Evolutionary conservation across 805 yeast genomes (phyloP), one percentile per base, ranked within the genome.

Genomic region (Spencermartinsiella europaea): DNA sequence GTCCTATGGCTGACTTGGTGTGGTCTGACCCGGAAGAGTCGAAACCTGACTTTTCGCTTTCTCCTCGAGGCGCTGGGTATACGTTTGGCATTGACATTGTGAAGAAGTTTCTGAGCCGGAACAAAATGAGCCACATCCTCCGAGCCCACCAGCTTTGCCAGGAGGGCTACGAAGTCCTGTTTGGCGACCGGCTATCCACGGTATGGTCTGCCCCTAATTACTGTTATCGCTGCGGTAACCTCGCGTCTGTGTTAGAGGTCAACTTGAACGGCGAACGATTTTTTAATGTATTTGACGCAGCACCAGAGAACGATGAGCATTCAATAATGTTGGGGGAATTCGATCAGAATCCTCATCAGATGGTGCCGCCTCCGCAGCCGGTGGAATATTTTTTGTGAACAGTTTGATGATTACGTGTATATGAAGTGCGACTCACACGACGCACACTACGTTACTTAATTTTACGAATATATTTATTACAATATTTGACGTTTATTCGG

Each of bases 191-290:
- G 52, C 86, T 95, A 39, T 82, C 95, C 33, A 93, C 99, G 0
- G 98, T 93, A 5, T 93, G 99, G 99, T 83, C 93, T 0, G 99
- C 99, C 0, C 99, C 99, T 0, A 93, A 93, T 62, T 93, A 93
- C 62, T 93, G 99, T 62, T 93, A 93, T 60, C 66, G 99, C 51
- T 93, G 99, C 65, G 99, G 99, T 0, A 93, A 93, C 62, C 80
- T 88, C 62, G 99, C 99, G 3, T 85, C 96, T n/a, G 90, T 93
- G n/a, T 72, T 93, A 52, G 99, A 93, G 64, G 80, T 93, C 3
- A 77, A 76, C 55, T 79, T 76, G 42, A 79, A 81, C 21, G 83
- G 85, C 39, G 81, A 79, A 45, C 74, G 78, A 51, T 77, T 71
- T 57, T 93, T 91, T 67, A 93, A 93, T 61, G 95, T 95, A 1